These are phyloP conservation scores for Cyberlindnera galapagoensis DNA, from an alignment of 805 yeast species.

Conservation along the genomic window DNA sequence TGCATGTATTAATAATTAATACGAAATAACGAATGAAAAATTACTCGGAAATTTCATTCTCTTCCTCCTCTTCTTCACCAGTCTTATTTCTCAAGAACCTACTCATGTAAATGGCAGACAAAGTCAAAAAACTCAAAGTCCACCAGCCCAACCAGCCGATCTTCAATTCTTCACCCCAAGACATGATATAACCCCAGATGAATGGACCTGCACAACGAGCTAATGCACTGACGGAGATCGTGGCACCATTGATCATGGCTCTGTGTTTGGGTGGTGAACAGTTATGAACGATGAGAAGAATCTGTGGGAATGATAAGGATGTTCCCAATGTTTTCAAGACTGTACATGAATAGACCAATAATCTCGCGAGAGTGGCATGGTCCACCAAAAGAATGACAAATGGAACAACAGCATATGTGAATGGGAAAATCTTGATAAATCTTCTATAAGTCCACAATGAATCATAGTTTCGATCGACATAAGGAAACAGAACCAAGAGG, in stretches of 20 bases:
- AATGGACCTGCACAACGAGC: constrained; percentile 56
- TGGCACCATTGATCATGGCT: constrained; percentile 53
- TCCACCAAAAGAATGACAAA: constrained; percentile 38
- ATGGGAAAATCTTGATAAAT: constrained; percentile 36
- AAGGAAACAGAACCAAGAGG: constrained; percentile 45
- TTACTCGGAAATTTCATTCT: not conserved
- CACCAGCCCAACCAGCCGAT: constrained; percentile 31
- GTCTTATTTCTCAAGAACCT: constrained; percentile 21
- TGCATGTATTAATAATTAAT: not conserved
- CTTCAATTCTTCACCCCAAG: constrained; percentile 27
- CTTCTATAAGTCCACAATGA: constrained; percentile 38
- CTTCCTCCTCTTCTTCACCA: constrained; percentile 20
- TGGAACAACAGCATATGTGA: constrained; percentile 41
- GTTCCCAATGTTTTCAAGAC: constrained; percentile 33
- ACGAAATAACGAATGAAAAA: not conserved
- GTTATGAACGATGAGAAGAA: constrained; percentile 47
- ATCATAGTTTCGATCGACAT: constrained; percentile 40
- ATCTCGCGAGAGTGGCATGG: constrained; percentile 5
- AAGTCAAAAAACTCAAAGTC: constrained; percentile 21
- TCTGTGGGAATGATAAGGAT: constrained; percentile 46
- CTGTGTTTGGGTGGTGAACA: constrained; percentile 47
- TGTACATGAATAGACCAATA: constrained; percentile 22
- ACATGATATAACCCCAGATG: constrained; percentile 44
- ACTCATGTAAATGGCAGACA: constrained; percentile 26
- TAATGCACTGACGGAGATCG: constrained; percentile 45